Conservation (phyloP, 257 asterid species). For the Eustoma russellianum region DNA sequence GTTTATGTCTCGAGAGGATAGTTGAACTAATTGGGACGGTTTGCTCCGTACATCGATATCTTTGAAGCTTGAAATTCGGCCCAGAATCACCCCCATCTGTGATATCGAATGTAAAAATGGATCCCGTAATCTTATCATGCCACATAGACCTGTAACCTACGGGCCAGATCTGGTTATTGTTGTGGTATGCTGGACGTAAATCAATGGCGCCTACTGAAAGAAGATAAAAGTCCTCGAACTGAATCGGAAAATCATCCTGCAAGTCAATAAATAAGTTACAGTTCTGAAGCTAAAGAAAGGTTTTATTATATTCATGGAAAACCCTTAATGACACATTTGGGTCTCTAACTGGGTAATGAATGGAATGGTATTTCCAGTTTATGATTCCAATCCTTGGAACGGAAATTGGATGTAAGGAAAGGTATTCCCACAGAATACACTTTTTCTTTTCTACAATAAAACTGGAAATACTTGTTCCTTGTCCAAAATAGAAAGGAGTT, state of each 20-base stretch:
- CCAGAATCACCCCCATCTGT: conserved; percentile 85
- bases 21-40: conserved; percentile 54
- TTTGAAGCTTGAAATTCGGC: conserved; percentile 58
- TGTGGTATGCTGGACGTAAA: conserved; percentile 66
- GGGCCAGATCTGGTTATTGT: conserved; percentile 66
- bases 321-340: no score
- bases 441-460: no score
- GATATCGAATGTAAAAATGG: conserved; percentile 72
- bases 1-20: conserved; percentile 39
- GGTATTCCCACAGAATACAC: no score
- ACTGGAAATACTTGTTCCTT: no score
- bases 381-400: no score
- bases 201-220: conserved; percentile 70
- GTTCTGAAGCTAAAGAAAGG: background rate
- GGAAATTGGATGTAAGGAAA: no score
- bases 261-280: conserved; percentile 13
- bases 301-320: background rate
- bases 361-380: no score
- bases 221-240: conserved; percentile 76
- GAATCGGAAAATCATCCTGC: conserved; percentile 84
- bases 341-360: no score
- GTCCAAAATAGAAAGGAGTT: no score
- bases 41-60: conserved; percentile 71
- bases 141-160: conserved; percentile 85
- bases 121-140: conserved; percentile 91